phyloP scores from a whole-genome alignment of 257 asterid species.

The Penstemon davidsonii region DNA sequence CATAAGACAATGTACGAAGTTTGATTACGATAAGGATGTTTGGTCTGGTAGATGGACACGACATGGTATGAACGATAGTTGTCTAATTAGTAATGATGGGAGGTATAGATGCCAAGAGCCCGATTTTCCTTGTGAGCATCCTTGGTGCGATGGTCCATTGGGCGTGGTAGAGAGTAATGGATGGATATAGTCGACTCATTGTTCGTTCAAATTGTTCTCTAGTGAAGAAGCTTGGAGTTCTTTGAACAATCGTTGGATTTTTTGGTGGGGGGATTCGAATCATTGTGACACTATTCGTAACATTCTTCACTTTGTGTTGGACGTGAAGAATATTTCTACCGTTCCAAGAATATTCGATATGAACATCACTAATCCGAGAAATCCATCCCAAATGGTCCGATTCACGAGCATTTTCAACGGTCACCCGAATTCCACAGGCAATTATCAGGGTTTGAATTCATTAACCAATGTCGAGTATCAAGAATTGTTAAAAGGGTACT shows the following conservation, averaged over 20 bases:
- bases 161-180: slow-evolving; percentile 86
- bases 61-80: slow-evolving; percentile 62
- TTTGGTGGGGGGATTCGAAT: slow-evolving; percentile 99
- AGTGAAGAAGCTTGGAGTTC: slow-evolving; percentile 66
- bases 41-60: slow-evolving; percentile 98
- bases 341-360: slow-evolving; percentile 68
- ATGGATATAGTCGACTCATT: slow-evolving; percentile 89
- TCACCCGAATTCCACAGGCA: slow-evolving; percentile 56
- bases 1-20: slow-evolving; percentile 49
- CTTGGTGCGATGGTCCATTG: slow-evolving; percentile 79
- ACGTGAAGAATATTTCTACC: slow-evolving; percentile 35
- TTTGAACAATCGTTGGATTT: slow-evolving; percentile 69
- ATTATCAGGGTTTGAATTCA: slow-evolving; percentile 74
- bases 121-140: slow-evolving; percentile 56
- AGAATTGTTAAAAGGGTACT: slow-evolving; percentile 48
- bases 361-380: slow-evolving; percentile 74
- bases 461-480: slow-evolving; percentile 51
- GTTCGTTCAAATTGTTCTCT: slow-evolving; percentile 69
- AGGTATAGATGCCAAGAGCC: slow-evolving; percentile 77
- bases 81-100: slow-evolving; percentile 65
- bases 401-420: slow-evolving; percentile 88
- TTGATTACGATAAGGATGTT: slow-evolving; percentile 53
- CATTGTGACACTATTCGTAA: slow-evolving; percentile 86
- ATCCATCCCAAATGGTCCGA: slow-evolving; percentile 60
- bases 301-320: slow-evolving; percentile 65